These are phyloP conservation scores for Gossypium herbaceum DNA, from an alignment of 345 rosid genomes.

Conservation along the genomic window DNA sequence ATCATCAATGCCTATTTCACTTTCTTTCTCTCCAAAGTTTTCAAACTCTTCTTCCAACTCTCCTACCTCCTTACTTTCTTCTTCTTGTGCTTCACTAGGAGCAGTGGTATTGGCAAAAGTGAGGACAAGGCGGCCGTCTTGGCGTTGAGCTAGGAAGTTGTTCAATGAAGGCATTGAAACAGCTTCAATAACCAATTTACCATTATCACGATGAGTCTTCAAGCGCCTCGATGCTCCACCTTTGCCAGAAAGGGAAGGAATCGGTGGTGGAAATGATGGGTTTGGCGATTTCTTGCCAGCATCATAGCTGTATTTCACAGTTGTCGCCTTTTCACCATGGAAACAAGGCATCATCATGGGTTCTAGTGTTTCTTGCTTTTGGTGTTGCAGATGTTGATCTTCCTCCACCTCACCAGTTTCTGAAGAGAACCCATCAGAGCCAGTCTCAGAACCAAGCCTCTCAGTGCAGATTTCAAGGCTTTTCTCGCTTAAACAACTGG, in stretches of 20 bases:
- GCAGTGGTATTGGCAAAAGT: slow-evolving; percentile 33
- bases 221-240: slow-evolving; percentile 55
- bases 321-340: slow-evolving; percentile 21
- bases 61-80: slow-evolving; percentile 21
- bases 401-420: slow-evolving; percentile 44
- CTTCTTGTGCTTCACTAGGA: slow-evolving; percentile 3
- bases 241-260: slow-evolving; percentile 52
- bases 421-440: slow-evolving; percentile 79
- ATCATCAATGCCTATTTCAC: slow-evolving; percentile 1
- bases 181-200: slow-evolving; percentile 85
- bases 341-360: slow-evolving; percentile 5
- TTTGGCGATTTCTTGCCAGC: slow-evolving; percentile 20
- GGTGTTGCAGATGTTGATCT: slow-evolving; percentile 16
- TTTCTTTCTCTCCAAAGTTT: slow-evolving; percentile 12
- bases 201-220: slow-evolving; percentile 75
- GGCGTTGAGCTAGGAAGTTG: slow-evolving; percentile 73
- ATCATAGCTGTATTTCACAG: slow-evolving; percentile 17
- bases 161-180: slow-evolving; percentile 64
- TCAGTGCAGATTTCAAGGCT: slow-evolving; percentile 94
- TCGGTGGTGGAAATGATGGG: slow-evolving; percentile 72
- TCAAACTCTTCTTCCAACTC: slow-evolving; percentile 23
- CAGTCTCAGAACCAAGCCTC: slow-evolving; percentile 97
- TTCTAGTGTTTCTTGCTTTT: slow-evolving; percentile 9
- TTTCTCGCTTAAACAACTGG: slow-evolving; percentile 60
- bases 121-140: slow-evolving; percentile 86